These are phyloP conservation scores for Aspergillus neoniger DNA, from an alignment of 2,329 filamentous ascomycete genomes.

Conservation along the genomic window DNA sequence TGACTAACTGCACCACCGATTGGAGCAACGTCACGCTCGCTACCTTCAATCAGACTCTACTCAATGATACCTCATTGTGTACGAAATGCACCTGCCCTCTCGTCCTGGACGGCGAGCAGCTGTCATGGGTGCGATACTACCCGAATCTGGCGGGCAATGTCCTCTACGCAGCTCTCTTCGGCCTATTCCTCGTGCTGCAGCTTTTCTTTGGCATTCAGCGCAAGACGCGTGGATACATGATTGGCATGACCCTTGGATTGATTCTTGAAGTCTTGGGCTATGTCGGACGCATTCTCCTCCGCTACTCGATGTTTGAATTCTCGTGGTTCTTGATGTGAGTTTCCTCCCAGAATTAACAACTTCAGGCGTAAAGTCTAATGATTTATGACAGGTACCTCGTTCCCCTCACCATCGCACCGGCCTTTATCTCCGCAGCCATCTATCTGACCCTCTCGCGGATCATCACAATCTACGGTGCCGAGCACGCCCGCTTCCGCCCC, in stretches of 20 bases:
- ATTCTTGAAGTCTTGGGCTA: slow-evolving; percentile 63
- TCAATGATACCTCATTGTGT: not conserved
- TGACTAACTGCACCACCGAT: not conserved
- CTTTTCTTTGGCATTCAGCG: slow-evolving; percentile 46
- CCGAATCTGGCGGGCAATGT: slow-evolving; percentile 57
- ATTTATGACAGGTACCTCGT: not conserved
- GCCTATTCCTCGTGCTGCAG: slow-evolving; percentile 46
- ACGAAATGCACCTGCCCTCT: not conserved
- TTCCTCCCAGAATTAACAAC: not conserved
- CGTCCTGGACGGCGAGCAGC: not conserved
- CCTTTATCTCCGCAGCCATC: not conserved
- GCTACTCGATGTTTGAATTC: slow-evolving; percentile 49
- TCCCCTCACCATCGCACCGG: not conserved
- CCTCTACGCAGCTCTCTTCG: slow-evolving; percentile 55
- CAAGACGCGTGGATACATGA: slow-evolving; percentile 52
- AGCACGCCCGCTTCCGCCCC: not conserved
- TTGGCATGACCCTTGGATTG: slow-evolving; percentile 57
- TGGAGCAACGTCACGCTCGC: not conserved
- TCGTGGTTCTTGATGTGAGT: slow-evolving; percentile 41
- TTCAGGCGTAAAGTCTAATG: not conserved
- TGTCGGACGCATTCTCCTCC: slow-evolving; percentile 57
- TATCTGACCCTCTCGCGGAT: not conserved
- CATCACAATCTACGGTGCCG: not conserved
- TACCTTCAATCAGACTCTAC: not conserved
- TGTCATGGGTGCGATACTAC: slow-evolving; percentile 43